A percentile compares a stretch with the other conserved stretches of the same genome.
These are phyloP conservation scores for Pisolithus thermaeus DNA, from an alignment of 1,284 basidiomycete species.

Conservation along the genomic window DNA sequence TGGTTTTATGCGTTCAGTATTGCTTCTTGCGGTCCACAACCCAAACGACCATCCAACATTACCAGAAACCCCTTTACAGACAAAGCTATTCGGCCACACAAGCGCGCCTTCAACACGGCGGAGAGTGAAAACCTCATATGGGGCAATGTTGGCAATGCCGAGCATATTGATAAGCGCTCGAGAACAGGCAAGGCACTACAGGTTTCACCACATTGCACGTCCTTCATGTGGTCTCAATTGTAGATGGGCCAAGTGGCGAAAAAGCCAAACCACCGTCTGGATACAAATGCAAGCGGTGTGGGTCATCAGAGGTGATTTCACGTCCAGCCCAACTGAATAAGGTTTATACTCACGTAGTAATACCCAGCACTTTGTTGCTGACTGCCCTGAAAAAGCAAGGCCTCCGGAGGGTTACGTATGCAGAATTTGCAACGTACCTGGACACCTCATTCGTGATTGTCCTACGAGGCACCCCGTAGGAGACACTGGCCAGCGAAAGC, in stretches of 20 bases:
- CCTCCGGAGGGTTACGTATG: slow-evolving; percentile 85
- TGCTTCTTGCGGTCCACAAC: slow-evolving; percentile 33
- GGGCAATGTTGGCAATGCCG: slow-evolving; percentile 55
- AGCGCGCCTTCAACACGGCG: slow-evolving; percentile 46
- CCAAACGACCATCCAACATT: slow-evolving; percentile 53
- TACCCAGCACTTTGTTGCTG: slow-evolving; percentile 65
- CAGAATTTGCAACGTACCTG: slow-evolving; percentile 73
- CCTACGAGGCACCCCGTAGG: slow-evolving; percentile 72
- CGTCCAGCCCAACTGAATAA: neutral
- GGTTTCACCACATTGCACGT: neutral
- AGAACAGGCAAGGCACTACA: slow-evolving; percentile 40
- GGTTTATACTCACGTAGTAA: slow-evolving; percentile 6
- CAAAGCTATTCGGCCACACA: slow-evolving; percentile 33
- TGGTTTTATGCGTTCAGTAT: slow-evolving; percentile 80
- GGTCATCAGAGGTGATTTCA: slow-evolving; percentile 58
- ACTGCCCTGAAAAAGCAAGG: slow-evolving; percentile 67
- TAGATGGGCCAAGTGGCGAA: slow-evolving; percentile 32
- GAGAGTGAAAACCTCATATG: slow-evolving; percentile 63
- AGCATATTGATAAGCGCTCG: slow-evolving; percentile 49
- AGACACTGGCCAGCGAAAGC: slow-evolving; percentile 74
- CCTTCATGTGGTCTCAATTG: neutral
- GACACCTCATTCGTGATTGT: slow-evolving; percentile 84
- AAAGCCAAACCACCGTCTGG: slow-evolving; percentile 57
- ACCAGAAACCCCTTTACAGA: slow-evolving; percentile 71
- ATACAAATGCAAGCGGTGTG: slow-evolving; percentile 74